Conservation (phyloP, 148 eudicot genomes). For the Diospyros kaki region DNA sequence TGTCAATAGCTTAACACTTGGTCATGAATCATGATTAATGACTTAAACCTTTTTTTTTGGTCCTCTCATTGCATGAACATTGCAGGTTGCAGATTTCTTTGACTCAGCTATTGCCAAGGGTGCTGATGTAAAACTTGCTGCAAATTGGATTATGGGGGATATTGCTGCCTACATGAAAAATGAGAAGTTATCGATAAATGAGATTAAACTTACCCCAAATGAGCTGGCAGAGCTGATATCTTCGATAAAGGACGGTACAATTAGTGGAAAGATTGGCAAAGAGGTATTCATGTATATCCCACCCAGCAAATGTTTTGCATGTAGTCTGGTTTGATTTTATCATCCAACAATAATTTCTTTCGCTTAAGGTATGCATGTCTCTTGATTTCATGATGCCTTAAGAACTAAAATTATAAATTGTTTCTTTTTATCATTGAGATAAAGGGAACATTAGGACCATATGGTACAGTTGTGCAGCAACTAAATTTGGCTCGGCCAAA, state of each 20-base stretch:
- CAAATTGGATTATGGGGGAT: constrained; percentile 99
- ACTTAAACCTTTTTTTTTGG: not conserved
- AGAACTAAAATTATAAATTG: not conserved
- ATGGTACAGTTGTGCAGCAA: not conserved
- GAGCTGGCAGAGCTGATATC: constrained; percentile 82
- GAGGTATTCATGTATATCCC: constrained; percentile 38
- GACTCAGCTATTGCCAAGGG: constrained; percentile 72
- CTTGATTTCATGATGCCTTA: not conserved
- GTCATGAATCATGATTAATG: not conserved
- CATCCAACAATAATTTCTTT: not conserved
- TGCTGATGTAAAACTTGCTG: constrained; percentile 84
- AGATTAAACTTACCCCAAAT: constrained; percentile 68
- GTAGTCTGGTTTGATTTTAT: not conserved
- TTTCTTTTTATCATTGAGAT: not conserved
- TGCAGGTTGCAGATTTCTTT: constrained; percentile 84
- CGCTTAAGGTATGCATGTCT: not conserved
- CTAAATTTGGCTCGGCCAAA: not conserved
- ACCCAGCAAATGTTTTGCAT: too few relatives aligned
- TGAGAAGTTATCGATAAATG: constrained; percentile 62
- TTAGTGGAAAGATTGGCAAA: constrained; percentile 97
- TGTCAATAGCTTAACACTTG: not conserved
- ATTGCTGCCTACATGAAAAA: constrained; percentile 91
- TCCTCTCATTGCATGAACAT: constrained; percentile 11
- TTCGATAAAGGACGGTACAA: constrained; percentile 77
- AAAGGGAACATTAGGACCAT: not conserved